Conservation (phyloP, 176 grass and related monocot species). For the Oryza coarctata region DNA sequence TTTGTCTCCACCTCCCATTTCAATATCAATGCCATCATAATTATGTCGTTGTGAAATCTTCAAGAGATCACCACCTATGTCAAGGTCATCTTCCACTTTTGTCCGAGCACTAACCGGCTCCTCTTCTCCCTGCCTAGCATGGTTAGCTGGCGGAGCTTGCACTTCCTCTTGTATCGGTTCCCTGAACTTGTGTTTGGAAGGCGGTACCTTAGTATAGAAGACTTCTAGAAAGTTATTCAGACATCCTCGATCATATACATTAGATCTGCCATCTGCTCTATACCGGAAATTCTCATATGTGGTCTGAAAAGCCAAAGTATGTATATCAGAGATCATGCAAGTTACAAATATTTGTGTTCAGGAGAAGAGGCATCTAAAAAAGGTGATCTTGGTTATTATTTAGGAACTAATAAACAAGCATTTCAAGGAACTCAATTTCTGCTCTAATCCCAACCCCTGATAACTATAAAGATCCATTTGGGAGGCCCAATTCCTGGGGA, state of each 20-base stretch:
- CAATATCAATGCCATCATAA: conserved; percentile 53
- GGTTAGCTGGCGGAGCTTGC: conserved; percentile 29
- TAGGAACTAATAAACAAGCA: background rate
- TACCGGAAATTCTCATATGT: conserved; percentile 84
- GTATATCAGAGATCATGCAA: conserved; percentile 6
- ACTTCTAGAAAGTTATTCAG: conserved; percentile 69
- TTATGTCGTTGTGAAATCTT: conserved; percentile 60
- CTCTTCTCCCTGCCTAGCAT: conserved; percentile 47
- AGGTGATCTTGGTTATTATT: background rate
- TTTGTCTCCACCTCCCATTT: conserved; percentile 33
- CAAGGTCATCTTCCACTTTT: conserved; percentile 74
- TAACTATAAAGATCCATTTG: background rate
- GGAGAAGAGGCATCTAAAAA: background rate
- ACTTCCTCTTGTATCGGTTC: conserved; percentile 51
- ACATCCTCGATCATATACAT: conserved; percentile 63
- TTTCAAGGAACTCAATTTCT: background rate
- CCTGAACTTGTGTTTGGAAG: conserved; percentile 67
- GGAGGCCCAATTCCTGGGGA: background rate
- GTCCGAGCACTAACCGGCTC: conserved; percentile 34
- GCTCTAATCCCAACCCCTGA: background rate
- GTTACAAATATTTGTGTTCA: conserved; percentile 18
- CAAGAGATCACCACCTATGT: conserved; percentile 58
- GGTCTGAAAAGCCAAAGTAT: conserved; percentile 53
- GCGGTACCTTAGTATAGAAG: conserved; percentile 44
- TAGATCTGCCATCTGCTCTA: conserved; percentile 49